These are phyloP conservation scores for Zymoseptoria pseudotritici DNA, from an alignment of 2,329 filamentous ascomycete genomes.

Conservation along the genomic window DNA sequence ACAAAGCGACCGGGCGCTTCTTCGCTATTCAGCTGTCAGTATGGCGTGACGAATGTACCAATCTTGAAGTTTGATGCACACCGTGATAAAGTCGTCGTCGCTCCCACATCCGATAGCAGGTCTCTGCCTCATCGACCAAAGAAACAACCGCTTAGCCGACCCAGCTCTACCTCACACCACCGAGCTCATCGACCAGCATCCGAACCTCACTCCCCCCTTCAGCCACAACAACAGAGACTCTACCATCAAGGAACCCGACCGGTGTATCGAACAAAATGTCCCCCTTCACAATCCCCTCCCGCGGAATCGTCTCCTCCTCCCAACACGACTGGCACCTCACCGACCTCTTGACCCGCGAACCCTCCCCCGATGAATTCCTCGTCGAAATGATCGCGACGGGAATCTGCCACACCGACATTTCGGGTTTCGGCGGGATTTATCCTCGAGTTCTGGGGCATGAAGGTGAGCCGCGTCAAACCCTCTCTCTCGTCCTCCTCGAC, in stretches of 20 bases:
- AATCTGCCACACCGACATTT: conserved; percentile 46
- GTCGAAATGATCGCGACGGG: conserved; percentile 46
- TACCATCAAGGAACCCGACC: not conserved
- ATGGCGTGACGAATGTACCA: not conserved
- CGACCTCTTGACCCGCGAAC: conserved; percentile 16
- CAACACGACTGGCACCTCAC: conserved; percentile 19
- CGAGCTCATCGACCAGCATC: no score
- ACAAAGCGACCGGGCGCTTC: not conserved
- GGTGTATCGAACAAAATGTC: conserved; percentile 5
- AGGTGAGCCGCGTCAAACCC: conserved; percentile 2
- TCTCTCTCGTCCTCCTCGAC: no score
- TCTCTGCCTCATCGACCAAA: not conserved
- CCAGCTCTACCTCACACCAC: no score
- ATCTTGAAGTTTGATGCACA: not conserved
- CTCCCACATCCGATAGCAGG: not conserved
- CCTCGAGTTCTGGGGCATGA: conserved; percentile 23
- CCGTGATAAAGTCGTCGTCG: not conserved
- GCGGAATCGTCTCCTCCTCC: conserved; percentile 24
- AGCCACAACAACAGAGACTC: no score
- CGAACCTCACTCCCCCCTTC: no score
- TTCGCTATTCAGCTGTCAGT: conserved; percentile 1
- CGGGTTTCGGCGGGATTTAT: conserved; percentile 16
- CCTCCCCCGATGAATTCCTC: conserved; percentile 37
- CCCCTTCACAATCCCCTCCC: conserved; percentile 19
- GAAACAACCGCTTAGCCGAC: not conserved